Percentiles rank a stretch among this genome's conserved stretches.
Evolutionary conservation across 2,329 filamentous ascomycete genomes (phyloP).

Genomic region (Arthroderma sp.): DNA sequence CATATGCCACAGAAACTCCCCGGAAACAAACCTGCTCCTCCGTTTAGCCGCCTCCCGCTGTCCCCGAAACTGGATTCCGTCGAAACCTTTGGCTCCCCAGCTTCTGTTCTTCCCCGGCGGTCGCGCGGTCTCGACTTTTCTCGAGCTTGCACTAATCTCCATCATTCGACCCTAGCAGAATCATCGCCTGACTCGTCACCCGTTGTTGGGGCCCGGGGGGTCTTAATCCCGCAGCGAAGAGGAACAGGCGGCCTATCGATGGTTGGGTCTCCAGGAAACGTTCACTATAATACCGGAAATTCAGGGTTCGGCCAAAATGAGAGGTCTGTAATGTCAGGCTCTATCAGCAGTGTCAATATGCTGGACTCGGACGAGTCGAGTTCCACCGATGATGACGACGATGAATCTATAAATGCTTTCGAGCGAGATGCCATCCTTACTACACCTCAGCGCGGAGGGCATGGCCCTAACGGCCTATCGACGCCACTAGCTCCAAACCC

Average conservation of each 20-base stretch:
- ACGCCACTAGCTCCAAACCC: constrained; percentile 35
- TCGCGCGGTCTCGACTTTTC: constrained; percentile 90
- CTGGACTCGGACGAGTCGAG: constrained; percentile 68
- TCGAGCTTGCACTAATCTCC: constrained; percentile 79
- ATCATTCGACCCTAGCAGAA: constrained; percentile 88
- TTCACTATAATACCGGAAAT: constrained; percentile 51
- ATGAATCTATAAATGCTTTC: constrained; percentile 47
- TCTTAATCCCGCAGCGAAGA: constrained; percentile 46
- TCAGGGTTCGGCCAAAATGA: constrained; percentile 53
- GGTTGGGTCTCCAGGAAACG: constrained; percentile 51
- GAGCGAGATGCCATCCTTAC: constrained; percentile 64
- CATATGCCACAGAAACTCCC: constrained; percentile 48
- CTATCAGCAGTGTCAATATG: constrained; percentile 66
- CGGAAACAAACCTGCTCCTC: constrained; percentile 34
- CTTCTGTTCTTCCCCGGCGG: constrained; percentile 74
- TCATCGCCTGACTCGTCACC: constrained; percentile 85
- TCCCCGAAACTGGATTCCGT: constrained; percentile 78
- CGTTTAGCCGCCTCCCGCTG: constrained; percentile 51
- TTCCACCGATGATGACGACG: constrained; percentile 52
- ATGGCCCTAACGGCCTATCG: constrained; percentile 26
- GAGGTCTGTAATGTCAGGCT: constrained; percentile 60
- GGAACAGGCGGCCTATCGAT: constrained; percentile 23
- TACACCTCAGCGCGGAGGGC: constrained; percentile 63
- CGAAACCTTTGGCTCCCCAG: constrained; percentile 74
- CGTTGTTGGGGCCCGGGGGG: constrained; percentile 57